Base-by-base conservation (phyloP, 352 stramenopile species). In the Phytopythium boreale region DNA sequence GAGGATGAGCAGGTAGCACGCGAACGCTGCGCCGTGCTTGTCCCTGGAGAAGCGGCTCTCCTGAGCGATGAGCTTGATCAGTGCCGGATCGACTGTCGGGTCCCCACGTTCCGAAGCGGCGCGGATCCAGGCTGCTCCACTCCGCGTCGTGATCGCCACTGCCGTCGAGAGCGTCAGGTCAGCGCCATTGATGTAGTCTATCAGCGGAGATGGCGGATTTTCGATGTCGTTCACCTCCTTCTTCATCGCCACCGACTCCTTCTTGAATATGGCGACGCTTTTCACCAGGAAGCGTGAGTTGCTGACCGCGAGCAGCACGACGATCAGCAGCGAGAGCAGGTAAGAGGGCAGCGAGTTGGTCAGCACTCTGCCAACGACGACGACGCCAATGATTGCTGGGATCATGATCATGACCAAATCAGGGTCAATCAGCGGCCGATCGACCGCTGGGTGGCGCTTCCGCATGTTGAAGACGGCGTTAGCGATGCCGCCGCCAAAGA, bases 401-500 rank as follows among this genome's bases (percentile, higher is more conserved):
- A 90, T 85, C 76, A 88, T 90, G 29, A 72, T 76, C 24, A 88
- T 62, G 8, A 69, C 74, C 11, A 90, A 65, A 34, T 88, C 77
- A 7, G 79, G 67, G 47, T 90, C 77, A 27, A 90, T 77, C 26
- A 90, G 67, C n/a, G 79, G 79, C 1, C 79, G 77, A 47, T 88
- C 70, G 5, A 71, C 77, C 24, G 59, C 74, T 55, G 81, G 77
- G 49, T 90, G 79, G 37, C 79, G 77, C 66, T 88, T 87, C 61
- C 69, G 79, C 59, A 87, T 39, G 59, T 90, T 88, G 64, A 87
- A 87, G 51, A 75, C 77, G 11, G 81, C 77, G 53, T 88, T 90
- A 29, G 81, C 81, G 36, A 87, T 70, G 19, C 79, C 79, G 26
- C 79, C 81, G 56, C 79, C 81, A 31, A 90, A 77, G 69, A 88